Base-by-base conservation (phyloP, 163 green algal genomes). In the Scenedesmus sp. region DNA sequence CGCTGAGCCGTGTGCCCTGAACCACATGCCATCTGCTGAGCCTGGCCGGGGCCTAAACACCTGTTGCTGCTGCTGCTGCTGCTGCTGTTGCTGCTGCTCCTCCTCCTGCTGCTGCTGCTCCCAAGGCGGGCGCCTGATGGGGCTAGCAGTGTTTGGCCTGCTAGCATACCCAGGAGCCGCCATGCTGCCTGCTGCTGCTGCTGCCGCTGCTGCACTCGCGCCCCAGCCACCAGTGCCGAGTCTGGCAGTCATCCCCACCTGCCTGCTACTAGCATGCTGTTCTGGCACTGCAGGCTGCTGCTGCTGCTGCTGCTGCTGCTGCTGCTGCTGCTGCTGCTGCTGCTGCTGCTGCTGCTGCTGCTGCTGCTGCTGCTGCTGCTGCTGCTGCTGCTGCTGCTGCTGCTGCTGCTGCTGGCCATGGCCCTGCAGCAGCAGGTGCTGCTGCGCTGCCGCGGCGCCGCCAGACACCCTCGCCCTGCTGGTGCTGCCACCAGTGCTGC, bases 311-410 rank as follows among this genome's bases (percentile, higher is more conserved):
- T 68, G 56, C 56, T 68, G 56, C 15, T 26, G 15, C 15, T 30
- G 6, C 2, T 76, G 40, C 65, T 40, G 30, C 30, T 76, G 65
- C 65, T 40, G 65, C 65, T 40, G 65, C 30, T n/a, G n/a, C n/a
- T 76, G 65, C 65, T 40, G 65, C 65, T 76, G 65, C 4, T n/a
- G 30, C 40, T 40, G 65, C 30, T 3, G 65, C 40, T 5, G 65
- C 65, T 76, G 65, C 65, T 76, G 65, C 30, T 76, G 65, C 61
- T 76, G 30, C 61, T 40, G 2, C 61, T 30, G 18, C 3, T 76
- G 61, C 65, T 76, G 65, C 65, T 76, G n/a, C n/a, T n/a, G 65
- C 65, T 40, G 24, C 59, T 72, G 65, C 65, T 76, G 65, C 65
- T 40, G 61, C 61, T 76, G 61, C 53, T 68, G 56, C 56, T 68